These are phyloP conservation scores for Straminergon stramineum DNA, from an alignment of 225 moss, liverwort and hornwort genomes.

Conservation along the genomic window DNA sequence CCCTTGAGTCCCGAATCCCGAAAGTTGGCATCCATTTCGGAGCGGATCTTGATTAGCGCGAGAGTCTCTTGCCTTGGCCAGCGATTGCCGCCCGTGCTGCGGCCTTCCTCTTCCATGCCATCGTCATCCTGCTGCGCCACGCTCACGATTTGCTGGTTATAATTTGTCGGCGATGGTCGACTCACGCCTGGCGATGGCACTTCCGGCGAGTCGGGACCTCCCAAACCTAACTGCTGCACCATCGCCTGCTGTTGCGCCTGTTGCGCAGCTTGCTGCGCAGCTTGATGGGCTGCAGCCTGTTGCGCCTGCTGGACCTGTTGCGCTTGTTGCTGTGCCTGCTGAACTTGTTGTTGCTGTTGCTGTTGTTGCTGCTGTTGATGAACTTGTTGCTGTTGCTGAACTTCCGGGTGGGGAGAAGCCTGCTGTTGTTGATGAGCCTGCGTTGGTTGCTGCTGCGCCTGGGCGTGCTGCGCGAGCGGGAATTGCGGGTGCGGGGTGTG, in stretches of 20 bases:
- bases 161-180: conserved; percentile 79
- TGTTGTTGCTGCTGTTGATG: conserved; percentile 53
- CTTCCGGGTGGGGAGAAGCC: conserved; percentile 18
- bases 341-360: conserved; percentile 26
- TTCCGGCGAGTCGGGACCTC: conserved; percentile 89
- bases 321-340: conserved; percentile 49
- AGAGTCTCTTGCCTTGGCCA: conserved; percentile 99
- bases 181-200: conserved; percentile 77
- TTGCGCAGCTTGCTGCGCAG: conserved; percentile 34
- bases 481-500: conserved; percentile 37
- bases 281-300: conserved; percentile 45
- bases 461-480: conserved; percentile 47
- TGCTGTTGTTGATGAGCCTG: conserved; percentile 18
- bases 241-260: conserved; percentile 66
- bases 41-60: conserved; percentile 99
- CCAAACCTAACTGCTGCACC: conserved; percentile 87
- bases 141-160: conserved; percentile 49
- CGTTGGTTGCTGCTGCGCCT: conserved; percentile 25
- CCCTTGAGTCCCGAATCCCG: conserved; percentile 99
- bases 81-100: conserved; percentile 87
- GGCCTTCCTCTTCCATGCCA: conserved; percentile 81
- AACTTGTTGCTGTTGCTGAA: conserved; percentile 33
- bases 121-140: conserved; percentile 65
- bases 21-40: conserved; percentile 99
- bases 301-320: conserved; percentile 34